phyloP scores from a whole-genome alignment of 2,329 filamentous ascomycete genomes.

The Myriosclerotinia scirpicola region DNA sequence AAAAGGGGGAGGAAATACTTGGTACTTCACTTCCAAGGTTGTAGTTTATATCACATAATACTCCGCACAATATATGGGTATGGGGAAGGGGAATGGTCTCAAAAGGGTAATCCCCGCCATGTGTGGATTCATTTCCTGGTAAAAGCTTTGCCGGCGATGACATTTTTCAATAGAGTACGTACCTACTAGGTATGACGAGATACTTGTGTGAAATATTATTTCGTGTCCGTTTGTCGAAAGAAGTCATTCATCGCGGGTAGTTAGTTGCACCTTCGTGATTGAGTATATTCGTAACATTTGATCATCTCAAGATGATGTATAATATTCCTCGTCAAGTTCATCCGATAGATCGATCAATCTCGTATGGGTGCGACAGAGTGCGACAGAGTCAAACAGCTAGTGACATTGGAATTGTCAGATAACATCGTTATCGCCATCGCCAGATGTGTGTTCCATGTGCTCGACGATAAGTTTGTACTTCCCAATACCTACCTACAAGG shows the following conservation, averaged over 20 bases:
- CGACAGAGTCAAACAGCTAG: neutral
- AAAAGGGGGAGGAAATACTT: no score
- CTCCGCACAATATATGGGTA: no score
- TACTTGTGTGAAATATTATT: neutral
- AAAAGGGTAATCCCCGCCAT: neutral
- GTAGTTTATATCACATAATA: no score
- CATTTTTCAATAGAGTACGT: no score
- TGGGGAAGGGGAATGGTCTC: neutral
- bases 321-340: neutral
- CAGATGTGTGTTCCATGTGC: neutral
- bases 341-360: neutral
- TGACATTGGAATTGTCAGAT: neutral
- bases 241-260: slow-evolving; percentile 10
- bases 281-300: neutral
- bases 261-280: neutral
- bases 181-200: no score
- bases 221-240: neutral
- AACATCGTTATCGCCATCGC: neutral
- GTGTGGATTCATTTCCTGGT: neutral
- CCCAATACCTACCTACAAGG: neutral
- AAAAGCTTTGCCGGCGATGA: slow-evolving; percentile 12
- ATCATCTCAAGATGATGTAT: neutral
- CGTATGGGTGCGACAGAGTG: neutral
- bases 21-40: no score
- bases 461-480: neutral